Evolutionary conservation across 2,329 filamentous ascomycete genomes (phyloP).

Genomic region (Colletotrichum sidae): DNA sequence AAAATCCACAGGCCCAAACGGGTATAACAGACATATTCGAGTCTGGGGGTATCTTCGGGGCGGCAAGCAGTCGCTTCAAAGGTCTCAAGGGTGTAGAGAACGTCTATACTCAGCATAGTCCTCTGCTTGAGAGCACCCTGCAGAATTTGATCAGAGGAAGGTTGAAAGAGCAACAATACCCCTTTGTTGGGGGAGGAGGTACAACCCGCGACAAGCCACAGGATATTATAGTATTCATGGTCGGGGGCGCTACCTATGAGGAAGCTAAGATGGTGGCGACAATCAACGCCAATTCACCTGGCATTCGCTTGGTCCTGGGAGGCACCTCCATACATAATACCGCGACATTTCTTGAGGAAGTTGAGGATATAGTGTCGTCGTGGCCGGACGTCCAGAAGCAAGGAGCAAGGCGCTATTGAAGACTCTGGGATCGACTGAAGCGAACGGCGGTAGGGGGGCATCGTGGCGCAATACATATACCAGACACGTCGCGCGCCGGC

Average conservation of each 20-base stretch:
- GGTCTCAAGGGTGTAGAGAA: conserved; percentile 98
- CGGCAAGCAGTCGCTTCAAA: conserved; percentile 88
- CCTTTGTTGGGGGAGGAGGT: conserved; percentile 90
- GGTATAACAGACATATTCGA: conserved; percentile 95
- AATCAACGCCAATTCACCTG: conserved; percentile 90
- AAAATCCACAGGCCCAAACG: conserved; percentile 78
- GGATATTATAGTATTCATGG: conserved; percentile 94
- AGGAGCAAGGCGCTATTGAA: conserved; percentile 39
- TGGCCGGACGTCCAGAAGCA: conserved; percentile 78
- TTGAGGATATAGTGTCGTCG: conserved; percentile 85
- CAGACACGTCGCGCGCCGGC: too few relatives aligned
- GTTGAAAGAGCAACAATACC: conserved; percentile 87
- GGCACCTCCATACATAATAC: conserved; percentile 92
- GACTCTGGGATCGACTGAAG: too few relatives aligned
- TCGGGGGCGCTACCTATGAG: conserved; percentile 94
- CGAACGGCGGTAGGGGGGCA: too few relatives aligned
- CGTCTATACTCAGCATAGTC: conserved; percentile 97
- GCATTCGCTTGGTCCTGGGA: conserved; percentile 88
- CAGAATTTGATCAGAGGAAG: conserved; percentile 95
- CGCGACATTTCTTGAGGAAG: conserved; percentile 87
- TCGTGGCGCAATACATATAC: too few relatives aligned
- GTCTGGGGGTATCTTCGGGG: conserved; percentile 89
- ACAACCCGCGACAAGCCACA: conserved; percentile 95
- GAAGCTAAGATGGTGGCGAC: conserved; percentile 97
- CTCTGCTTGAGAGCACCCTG: conserved; percentile 85